Conservation (phyloP, 2,329 filamentous ascomycete species). For the Bipolaris bicolor region DNA sequence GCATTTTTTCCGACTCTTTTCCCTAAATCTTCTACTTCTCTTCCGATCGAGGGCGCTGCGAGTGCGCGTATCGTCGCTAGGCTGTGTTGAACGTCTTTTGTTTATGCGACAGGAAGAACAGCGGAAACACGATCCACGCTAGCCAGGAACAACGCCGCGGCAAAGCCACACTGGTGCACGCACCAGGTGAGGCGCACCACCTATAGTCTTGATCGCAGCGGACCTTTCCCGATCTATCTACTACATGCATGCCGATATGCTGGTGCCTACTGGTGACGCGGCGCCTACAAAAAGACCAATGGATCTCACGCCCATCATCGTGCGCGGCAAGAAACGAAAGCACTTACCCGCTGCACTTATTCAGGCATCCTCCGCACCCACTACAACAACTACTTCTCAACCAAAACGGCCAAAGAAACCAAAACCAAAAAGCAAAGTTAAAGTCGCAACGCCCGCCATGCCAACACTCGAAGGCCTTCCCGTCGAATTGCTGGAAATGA, state of each 20-base stretch:
- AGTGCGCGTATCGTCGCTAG: conserved; percentile 6
- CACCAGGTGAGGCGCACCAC: conserved; percentile 23
- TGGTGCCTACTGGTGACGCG: conserved; percentile 34
- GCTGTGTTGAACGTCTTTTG: conserved; percentile 23
- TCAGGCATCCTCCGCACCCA: conserved; percentile 10
- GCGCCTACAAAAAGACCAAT: conserved; percentile 27
- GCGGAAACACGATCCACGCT: conserved; percentile 17
- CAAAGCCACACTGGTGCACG: conserved; percentile 37
- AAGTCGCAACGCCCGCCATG: conserved; percentile 29
- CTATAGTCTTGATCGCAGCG: conserved; percentile 10
- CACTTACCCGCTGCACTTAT: conserved; percentile 10
- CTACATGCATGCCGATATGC: conserved; percentile 18
- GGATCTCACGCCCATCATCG: conserved; percentile 43
- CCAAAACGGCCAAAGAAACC: conserved; percentile 19
- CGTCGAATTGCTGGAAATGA: conserved; percentile 44
- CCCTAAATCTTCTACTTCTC: neutral
- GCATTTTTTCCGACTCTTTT: conserved; percentile 55
- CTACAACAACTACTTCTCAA: conserved; percentile 12
- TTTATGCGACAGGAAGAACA: conserved; percentile 35
- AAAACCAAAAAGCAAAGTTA: conserved; percentile 23
- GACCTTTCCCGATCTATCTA: conserved; percentile 26
- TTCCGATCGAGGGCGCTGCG: conserved; percentile 10
- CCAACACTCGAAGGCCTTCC: conserved; percentile 45
- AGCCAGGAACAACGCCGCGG: conserved; percentile 29
- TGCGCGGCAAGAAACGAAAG: conserved; percentile 44